phyloP scores from a whole-genome alignment of 176 grass and related monocot species.

The Rhynchospora pubera region DNA sequence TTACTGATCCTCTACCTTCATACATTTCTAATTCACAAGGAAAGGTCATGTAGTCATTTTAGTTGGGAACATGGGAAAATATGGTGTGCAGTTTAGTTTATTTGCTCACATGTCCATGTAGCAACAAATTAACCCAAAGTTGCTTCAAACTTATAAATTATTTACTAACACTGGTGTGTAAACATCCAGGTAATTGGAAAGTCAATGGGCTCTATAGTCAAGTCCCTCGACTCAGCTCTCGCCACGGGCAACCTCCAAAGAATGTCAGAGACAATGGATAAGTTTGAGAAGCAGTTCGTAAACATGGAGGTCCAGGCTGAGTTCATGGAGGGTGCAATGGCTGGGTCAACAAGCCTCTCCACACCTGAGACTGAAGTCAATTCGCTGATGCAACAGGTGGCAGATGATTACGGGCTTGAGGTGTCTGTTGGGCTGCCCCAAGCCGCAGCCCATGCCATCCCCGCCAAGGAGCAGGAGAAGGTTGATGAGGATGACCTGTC shows the following conservation, averaged over 20 bases:
- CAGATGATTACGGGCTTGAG: constrained; percentile 93
- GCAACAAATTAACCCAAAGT: too few species aligned
- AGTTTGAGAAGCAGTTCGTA: constrained; percentile 80
- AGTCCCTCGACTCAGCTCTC: constrained; percentile 73
- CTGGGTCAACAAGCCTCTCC: constrained; percentile 70
- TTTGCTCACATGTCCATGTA: too few species aligned
- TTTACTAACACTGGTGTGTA: background rate
- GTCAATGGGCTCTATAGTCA: constrained; percentile 84
- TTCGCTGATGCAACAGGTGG: constrained; percentile 96
- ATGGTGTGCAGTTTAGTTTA: too few species aligned
- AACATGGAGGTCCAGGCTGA: constrained; percentile 99
- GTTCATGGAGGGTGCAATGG: constrained; percentile 99
- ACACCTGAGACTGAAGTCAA: constrained; percentile 96
- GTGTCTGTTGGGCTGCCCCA: constrained; percentile 77
- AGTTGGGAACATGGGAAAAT: too few species aligned
- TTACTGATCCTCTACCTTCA: background rate
- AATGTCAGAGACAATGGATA: constrained; percentile 98
- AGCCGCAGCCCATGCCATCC: constrained; percentile 64
- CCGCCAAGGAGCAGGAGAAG: constrained; percentile 81
- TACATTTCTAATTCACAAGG: background rate
- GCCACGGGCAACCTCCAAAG: constrained; percentile 80
- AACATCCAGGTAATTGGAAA: constrained; percentile 91
- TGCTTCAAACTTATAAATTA: background rate
- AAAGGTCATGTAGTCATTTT: too few species aligned
- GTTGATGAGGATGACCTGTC: constrained; percentile 93